Base-by-base conservation (phyloP, 2,329 filamentous ascomycete species). In the Colletotrichum sp. region DNA sequence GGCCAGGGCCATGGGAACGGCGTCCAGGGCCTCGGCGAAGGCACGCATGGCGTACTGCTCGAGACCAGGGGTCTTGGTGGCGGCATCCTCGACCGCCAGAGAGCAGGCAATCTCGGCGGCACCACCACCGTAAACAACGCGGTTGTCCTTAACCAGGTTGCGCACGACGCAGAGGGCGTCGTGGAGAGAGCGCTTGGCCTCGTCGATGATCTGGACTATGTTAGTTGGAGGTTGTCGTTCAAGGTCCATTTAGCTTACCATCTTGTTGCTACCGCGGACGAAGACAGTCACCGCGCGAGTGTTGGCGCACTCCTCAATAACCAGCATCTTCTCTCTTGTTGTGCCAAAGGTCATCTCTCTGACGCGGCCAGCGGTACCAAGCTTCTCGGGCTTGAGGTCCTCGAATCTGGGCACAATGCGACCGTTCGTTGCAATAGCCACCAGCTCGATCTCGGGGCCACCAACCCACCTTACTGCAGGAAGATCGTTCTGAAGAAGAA, bases 1-100 rank as follows among this genome's bases (percentile, higher is more conserved):
- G 12, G 97, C 96, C 76, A 99, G 90, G 3, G 97, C 95, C 95
- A 99, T 97, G 39, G 97, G 97, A 2, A 99, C 91, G 3, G 95
- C 91, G 85, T 99, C 97, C 43, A 99, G 92, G 7, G 97, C 98
- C 85, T 99, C 96, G 77, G 97, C 92, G 83, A 99, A 99, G 28
- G 97, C 97, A 77, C 97, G 95, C 96, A 99, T 99, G 79, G 96
- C 96, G 86, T 99, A 99, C 87, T 99, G 97, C 87, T 98, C 96
- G 52, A 99, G 92, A n/a, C 97, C 97, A 28, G 96, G 95, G 68
- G 95, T 98, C 93, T 98, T 95, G 82, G 96, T 93, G 59, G 96
- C 96, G 30, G 95, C 96, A 81, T 98, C 96, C 86, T 99, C 96
- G 61, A 99, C 96, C 5, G 97, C 97, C 71, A 99, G 88, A 26